phyloP scores from a whole-genome alignment of 441 rosid species.

The Populus hybrid region DNA sequence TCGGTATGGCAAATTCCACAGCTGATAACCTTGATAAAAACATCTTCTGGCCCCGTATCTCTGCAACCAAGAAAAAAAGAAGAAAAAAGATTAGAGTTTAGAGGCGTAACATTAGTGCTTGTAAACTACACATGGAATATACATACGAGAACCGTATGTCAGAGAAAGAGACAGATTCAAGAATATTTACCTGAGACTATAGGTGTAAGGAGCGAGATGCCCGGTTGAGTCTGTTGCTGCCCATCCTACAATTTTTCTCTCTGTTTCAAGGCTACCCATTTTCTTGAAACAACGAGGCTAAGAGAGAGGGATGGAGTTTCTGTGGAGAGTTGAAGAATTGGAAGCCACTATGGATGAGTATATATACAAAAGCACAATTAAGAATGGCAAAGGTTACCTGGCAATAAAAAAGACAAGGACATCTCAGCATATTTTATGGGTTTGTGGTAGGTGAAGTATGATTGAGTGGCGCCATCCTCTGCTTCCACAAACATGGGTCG shows the following conservation, averaged over 20 bases:
- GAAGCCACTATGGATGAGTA: neutral
- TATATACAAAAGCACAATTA: neutral
- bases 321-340: neutral
- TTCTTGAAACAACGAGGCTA: neutral
- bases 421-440: neutral
- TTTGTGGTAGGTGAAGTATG: neutral
- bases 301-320: neutral
- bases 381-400: neutral
- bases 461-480: conserved; percentile 1
- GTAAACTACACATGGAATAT: neutral
- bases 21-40: conserved; percentile 56
- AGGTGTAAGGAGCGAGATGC: conserved; percentile 66
- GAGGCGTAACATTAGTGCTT: neutral
- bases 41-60: conserved; percentile 76
- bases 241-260: conserved; percentile 64
- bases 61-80: conserved; percentile 28
- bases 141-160: neutral
- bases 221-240: conserved; percentile 88
- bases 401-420: neutral
- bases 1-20: conserved; percentile 93
- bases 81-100: neutral
- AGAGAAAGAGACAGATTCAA: neutral
- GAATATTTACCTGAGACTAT: conserved; percentile 53
- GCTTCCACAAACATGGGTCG: neutral
- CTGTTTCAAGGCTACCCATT: conserved; percentile 59